Evolutionary conservation across 2,329 filamentous ascomycete species (phyloP).

Genomic region (Colletotrichum australisinense): DNA sequence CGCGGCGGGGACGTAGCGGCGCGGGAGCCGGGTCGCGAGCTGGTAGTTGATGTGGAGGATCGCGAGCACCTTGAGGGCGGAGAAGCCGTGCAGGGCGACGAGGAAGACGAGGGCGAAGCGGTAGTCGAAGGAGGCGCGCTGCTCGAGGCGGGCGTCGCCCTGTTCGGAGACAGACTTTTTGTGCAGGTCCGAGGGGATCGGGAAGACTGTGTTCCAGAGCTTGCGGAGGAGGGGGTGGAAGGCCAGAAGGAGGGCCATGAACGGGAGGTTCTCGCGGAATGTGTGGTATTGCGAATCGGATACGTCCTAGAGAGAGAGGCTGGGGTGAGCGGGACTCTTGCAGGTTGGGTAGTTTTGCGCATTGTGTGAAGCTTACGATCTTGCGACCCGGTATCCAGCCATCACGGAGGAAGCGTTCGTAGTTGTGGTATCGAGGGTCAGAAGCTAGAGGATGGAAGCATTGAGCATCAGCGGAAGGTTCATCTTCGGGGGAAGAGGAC

Average conservation of each 20-base stretch:
- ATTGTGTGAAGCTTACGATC: conserved; percentile 69
- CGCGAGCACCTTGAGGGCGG: conserved; percentile 80
- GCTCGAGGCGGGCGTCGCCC: conserved; percentile 70
- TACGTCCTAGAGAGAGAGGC: conserved; percentile 73
- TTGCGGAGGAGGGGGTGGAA: conserved; percentile 84
- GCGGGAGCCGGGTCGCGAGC: conserved; percentile 79
- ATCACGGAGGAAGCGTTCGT: conserved; percentile 74
- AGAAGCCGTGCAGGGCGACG: conserved; percentile 84
- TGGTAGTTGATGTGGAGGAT: conserved; percentile 88
- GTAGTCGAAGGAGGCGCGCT: conserved; percentile 85
- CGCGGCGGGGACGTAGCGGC: conserved; percentile 74
- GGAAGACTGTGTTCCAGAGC: conserved; percentile 71
- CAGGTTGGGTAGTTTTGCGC: conserved; percentile 18
- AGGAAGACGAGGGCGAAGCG: conserved; percentile 85
- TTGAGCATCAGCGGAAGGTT: not conserved
- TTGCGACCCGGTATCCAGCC: conserved; percentile 95
- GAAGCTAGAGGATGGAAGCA: conserved; percentile 66
- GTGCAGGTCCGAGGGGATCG: conserved; percentile 44
- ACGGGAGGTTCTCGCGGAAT: conserved; percentile 88
- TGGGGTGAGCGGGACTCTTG: not conserved
- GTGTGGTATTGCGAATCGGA: conserved; percentile 89
- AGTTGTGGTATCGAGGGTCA: conserved; percentile 84
- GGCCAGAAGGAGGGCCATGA: conserved; percentile 78
- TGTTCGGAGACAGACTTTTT: conserved; percentile 49
- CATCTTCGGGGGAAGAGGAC: not conserved